Percentiles rank a stretch among this genome's conserved stretches.
Evolutionary conservation across 108 stramenopile species (phyloP).

Genomic region (Cyclotella distinguenda): DNA sequence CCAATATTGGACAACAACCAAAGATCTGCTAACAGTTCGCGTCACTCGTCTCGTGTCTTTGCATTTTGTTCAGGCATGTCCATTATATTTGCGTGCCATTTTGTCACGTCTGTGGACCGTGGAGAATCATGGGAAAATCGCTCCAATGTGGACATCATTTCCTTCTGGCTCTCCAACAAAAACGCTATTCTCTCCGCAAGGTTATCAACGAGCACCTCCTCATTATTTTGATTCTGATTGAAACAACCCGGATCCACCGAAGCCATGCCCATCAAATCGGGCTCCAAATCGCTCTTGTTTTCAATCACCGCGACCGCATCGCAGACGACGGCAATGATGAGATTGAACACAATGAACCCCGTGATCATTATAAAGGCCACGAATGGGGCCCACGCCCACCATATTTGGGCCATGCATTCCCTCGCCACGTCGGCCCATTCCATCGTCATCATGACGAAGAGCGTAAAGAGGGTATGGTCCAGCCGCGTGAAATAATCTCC

Average conservation of each 20-base stretch:
- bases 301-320: conserved; percentile 38
- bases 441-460: conserved; percentile 45
- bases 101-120: not conserved
- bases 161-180: conserved; percentile 21
- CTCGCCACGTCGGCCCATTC: conserved; percentile 35
- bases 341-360: conserved; percentile 42
- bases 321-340: conserved; percentile 39
- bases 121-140: conserved; percentile 10
- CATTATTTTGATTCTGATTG: not conserved
- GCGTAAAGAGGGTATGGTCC: conserved; percentile 22
- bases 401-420: conserved; percentile 23
- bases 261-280: not conserved
- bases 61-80: too few species aligned
- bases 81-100: not conserved
- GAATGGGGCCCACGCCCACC: conserved; percentile 39
- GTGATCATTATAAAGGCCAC: conserved; percentile 31
- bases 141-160: conserved; percentile 19
- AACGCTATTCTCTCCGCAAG: conserved; percentile 13
- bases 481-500: conserved; percentile 28
- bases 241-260: not conserved
- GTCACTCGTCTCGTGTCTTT: too few species aligned
- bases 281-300: conserved; percentile 5
- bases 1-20: too few species aligned
- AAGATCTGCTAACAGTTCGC: too few species aligned
- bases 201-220: conserved; percentile 21